phyloP scores from a whole-genome alignment of 2,329 filamentous ascomycete species.

The Epichloe amarillans region DNA sequence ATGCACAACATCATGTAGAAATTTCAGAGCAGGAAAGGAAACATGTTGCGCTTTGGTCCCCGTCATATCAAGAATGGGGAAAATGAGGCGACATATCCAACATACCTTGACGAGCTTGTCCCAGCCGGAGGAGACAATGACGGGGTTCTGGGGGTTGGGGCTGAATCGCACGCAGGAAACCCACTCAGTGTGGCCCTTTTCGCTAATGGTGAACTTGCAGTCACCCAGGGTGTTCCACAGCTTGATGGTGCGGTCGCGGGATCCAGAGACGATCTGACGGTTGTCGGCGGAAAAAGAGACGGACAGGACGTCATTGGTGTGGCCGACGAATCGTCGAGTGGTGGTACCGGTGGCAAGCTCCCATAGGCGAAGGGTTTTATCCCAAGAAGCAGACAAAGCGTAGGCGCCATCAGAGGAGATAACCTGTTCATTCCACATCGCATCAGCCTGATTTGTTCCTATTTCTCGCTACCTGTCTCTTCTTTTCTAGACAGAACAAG shows the following conservation, averaged over 20 bases:
- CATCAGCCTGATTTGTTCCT: constrained; percentile 12
- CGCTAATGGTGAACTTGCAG: constrained; percentile 99
- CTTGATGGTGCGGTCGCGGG: constrained; percentile 98
- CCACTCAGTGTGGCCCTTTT: constrained; percentile 99
- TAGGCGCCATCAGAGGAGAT: constrained; percentile 99
- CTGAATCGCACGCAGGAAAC: constrained; percentile 99
- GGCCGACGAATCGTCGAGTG: constrained; percentile 95
- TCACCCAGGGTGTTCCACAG: constrained; percentile 99
- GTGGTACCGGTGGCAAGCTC: constrained; percentile 95
- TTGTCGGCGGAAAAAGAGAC: constrained; percentile 99
- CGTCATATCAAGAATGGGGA: background rate
- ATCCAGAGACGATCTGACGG: constrained; percentile 98
- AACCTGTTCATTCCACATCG: constrained; percentile 42
- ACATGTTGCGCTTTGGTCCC: background rate
- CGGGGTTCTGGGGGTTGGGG: constrained; percentile 99
- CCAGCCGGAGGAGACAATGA: constrained; percentile 97
- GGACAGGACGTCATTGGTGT: constrained; percentile 98
- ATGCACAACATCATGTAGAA: constrained; percentile 78
- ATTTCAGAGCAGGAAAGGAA: background rate
- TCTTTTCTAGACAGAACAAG: too few species aligned
- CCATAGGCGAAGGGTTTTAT: constrained; percentile 99
- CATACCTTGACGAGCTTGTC: constrained; percentile 99
- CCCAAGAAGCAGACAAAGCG: constrained; percentile 96
- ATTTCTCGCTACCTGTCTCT: background rate
- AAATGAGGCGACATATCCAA: constrained; percentile 13